Evolutionary conservation across 2,329 filamentous ascomycete species (phyloP), one percentile per base, ranked within the genome.

Genomic region (Epichloe typhina): DNA sequence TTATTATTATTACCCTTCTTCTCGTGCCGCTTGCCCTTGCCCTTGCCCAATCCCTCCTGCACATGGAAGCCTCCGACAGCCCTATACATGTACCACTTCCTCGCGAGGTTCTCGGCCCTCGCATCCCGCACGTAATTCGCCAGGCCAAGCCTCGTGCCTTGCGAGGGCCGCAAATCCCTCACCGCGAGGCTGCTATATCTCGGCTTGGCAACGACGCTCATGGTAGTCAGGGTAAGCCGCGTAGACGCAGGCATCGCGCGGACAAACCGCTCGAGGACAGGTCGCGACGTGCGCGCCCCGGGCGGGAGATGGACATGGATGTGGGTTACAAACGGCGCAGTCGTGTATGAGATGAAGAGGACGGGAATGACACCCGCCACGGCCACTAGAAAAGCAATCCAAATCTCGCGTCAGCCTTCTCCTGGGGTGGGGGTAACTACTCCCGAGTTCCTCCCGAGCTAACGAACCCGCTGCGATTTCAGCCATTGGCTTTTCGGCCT

Each of bases 261-360:
- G 35, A 76, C 66, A 61, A 77, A 83, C 50, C 73, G 72, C 52
- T 73, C 66, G 21, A 85, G 69, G 47, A 74, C 66, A 31, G 75
- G 68, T 36, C 75, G 76, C 0, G 82, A 84, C 39, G 72, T 66
- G 43, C 84, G 79, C 15, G 84, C 85, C 56, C 76, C 77, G 0
- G 71, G 63, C 0, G 88, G 88, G 2, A 90, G 72, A 21, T 77
- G 76, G 47, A 93, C 69, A 64, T 86, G 80, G 53, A 93, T 74
- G 60, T 82, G 81, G 40, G 81, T 80, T 7, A 91, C 85, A 60
- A 85, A 86, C 3, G 87, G 84, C 0, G 79, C 73, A 2, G 83
- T 80, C 45, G 76, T 76, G 63, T 81, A 84, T 37, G 76, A 71
- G 21, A 88, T 73, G 59, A 82, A 79, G 37, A 79, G 52, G 58